phyloP scores from a whole-genome alignment of 2,329 filamentous ascomycete species.

The Capronia epimyces region DNA sequence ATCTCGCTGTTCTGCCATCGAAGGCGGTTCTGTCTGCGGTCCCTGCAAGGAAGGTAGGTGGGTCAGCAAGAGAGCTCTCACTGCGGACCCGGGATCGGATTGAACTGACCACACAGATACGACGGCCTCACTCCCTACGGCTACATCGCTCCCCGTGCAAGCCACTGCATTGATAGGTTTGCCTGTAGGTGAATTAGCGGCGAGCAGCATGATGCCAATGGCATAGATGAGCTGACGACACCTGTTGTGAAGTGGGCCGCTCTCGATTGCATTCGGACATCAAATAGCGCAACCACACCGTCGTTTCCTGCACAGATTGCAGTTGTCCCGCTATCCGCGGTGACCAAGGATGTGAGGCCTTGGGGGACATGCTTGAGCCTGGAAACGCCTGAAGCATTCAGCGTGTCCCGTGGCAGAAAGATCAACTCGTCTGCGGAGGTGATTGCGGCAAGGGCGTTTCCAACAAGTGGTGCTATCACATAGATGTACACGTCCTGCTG shows the following conservation, averaged over 20 bases:
- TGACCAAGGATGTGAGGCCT: constrained; percentile 19
- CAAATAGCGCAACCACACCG: constrained; percentile 24
- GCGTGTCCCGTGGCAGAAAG: constrained; percentile 18
- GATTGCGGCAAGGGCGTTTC: constrained; percentile 23
- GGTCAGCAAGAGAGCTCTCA: background rate
- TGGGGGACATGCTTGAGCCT: constrained; percentile 12
- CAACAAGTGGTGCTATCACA: constrained; percentile 21
- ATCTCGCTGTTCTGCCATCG: constrained; percentile 38
- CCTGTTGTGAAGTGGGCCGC: constrained; percentile 20
- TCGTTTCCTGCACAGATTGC: constrained; percentile 24
- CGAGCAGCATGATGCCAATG: background rate
- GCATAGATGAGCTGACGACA: constrained; percentile 3
- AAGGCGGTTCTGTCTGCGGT: constrained; percentile 31
- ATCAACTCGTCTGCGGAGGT: constrained; percentile 28
- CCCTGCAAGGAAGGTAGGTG: constrained; percentile 32
- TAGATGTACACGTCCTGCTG: constrained; percentile 27
- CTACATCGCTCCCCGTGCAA: constrained; percentile 19
- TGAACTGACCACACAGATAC: constrained; percentile 27
- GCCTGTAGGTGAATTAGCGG: constrained; percentile 3
- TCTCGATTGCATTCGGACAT: constrained; percentile 19
- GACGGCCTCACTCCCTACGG: constrained; percentile 25
- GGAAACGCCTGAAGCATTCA: constrained; percentile 8
- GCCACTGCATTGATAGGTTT: constrained; percentile 25
- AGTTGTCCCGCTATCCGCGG: constrained; percentile 16
- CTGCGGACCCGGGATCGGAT: background rate